phyloP scores from a whole-genome alignment of 345 rosid genomes.

The Trapa bicornis region DNA sequence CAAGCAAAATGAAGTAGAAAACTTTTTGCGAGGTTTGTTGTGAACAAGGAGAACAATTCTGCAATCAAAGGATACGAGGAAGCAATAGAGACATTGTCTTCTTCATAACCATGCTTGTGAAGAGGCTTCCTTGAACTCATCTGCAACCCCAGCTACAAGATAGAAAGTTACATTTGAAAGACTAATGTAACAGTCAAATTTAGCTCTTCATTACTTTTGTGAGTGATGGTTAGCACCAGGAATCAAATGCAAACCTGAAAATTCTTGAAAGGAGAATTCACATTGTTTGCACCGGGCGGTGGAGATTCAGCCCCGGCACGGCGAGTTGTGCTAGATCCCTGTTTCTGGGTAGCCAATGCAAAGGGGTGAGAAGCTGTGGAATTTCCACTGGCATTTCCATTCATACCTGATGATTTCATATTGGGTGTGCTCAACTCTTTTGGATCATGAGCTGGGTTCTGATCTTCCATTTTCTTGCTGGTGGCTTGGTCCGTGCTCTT shows the following conservation, averaged over 20 bases:
- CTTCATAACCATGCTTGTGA: conserved; percentile 69
- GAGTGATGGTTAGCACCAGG: background rate
- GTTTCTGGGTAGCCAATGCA: conserved; percentile 43
- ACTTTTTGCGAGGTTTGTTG: background rate
- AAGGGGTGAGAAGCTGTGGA: conserved; percentile 38
- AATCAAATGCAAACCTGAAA: conserved; percentile 28
- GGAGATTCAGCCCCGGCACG: conserved; percentile 18
- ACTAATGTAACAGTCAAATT: background rate
- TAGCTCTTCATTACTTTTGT: too few species aligned
- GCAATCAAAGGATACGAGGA: conserved; percentile 76
- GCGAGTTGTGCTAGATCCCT: conserved; percentile 16
- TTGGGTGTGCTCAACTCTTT: conserved; percentile 26
- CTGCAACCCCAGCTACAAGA: conserved; percentile 42
- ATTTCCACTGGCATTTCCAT: conserved; percentile 16
- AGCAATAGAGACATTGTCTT: conserved; percentile 63
- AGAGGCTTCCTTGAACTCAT: conserved; percentile 34
- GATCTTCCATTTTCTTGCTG: conserved; percentile 21
- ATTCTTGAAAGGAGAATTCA: conserved; percentile 34
- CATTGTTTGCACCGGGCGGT: conserved; percentile 21
- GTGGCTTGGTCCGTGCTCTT: conserved; percentile 25
- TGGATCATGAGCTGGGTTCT: conserved; percentile 12
- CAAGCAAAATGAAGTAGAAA: background rate
- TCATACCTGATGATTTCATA: conserved; percentile 16
- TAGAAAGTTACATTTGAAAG: background rate
- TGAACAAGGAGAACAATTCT: background rate